Conservation (phyloP, 306 rosid genomes). For the Ziziphus jujuba region DNA sequence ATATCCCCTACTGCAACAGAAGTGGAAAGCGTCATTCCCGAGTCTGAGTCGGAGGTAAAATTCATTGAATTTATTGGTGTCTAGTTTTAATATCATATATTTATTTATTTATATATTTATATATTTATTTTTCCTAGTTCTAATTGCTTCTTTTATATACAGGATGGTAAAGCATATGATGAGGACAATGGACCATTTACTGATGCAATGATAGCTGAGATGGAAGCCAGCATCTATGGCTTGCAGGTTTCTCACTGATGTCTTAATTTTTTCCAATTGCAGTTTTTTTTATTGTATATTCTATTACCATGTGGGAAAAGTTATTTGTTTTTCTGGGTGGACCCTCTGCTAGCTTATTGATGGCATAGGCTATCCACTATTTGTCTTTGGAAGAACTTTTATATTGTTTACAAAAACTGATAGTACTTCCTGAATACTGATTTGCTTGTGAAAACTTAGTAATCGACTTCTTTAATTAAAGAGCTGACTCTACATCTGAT, state of each 20-base stretch:
- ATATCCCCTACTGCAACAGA: slow-evolving; percentile 49
- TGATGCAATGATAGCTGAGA: slow-evolving; percentile 76
- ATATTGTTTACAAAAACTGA: neutral
- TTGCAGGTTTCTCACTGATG: slow-evolving; percentile 61
- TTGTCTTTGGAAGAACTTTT: neutral
- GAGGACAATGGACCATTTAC: slow-evolving; percentile 48
- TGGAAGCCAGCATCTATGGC: slow-evolving; percentile 79
- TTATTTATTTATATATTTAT: neutral
- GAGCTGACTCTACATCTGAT: neutral
- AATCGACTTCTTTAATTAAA: neutral
- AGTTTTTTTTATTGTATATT: neutral
- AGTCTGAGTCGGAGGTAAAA: slow-evolving; percentile 56
- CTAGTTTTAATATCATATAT: slow-evolving; percentile 8
- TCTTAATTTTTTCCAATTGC: slow-evolving; percentile 25
- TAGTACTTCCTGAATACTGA: neutral
- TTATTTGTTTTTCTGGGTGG: neutral
- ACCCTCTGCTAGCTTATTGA: neutral
- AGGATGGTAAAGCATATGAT: slow-evolving; percentile 55
- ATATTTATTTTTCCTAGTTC: neutral
- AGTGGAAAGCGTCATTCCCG: slow-evolving; percentile 50
- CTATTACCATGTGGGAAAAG: neutral
- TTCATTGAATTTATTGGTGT: slow-evolving; percentile 25
- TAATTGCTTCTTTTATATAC: slow-evolving; percentile 29
- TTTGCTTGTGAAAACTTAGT: neutral
- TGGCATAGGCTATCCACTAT: neutral